Evolutionary conservation across 306 rosid species (phyloP).

Genomic region (Astragalus membranaceus): DNA sequence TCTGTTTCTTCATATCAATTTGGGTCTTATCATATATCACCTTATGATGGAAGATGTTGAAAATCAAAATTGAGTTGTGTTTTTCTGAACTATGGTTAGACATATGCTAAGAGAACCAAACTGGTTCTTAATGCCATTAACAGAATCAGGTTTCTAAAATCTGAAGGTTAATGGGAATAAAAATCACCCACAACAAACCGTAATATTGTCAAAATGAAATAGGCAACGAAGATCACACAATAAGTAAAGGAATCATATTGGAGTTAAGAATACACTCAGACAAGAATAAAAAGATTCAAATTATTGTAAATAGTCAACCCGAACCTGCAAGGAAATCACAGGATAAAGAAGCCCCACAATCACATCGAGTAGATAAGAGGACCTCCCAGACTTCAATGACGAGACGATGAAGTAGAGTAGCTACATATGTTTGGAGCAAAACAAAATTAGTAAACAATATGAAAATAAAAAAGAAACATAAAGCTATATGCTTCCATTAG

Average conservation of each 20-base stretch:
- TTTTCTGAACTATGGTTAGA: neutral
- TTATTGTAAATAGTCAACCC: constrained; percentile 19
- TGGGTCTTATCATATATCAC: neutral
- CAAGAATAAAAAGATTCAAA: neutral
- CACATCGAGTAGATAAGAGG: constrained; percentile 76
- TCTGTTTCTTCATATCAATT: too few relatives aligned
- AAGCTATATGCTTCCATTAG: neutral
- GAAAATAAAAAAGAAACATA: constrained; percentile 11
- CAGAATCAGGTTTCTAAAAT: neutral
- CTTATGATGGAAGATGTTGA: neutral
- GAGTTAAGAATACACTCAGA: constrained; percentile 4
- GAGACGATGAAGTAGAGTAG: constrained; percentile 83
- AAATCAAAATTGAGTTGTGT: neutral
- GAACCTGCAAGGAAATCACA: constrained; percentile 89
- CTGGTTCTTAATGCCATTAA: neutral
- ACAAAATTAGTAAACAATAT: constrained; percentile 20
- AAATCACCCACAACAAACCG: constrained; percentile 7
- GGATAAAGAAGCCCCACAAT: constrained; percentile 89
- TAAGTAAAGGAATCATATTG: neutral
- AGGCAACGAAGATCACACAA: constrained; percentile 1
- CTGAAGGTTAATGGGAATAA: neutral
- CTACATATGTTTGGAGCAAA: constrained; percentile 42
- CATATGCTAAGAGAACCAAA: neutral
- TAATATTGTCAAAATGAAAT: constrained; percentile 1
- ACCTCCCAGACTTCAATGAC: constrained; percentile 87